These are phyloP conservation scores for Fusarium subtropicale DNA, from an alignment of 2,329 filamentous ascomycete species.

Conservation along the genomic window DNA sequence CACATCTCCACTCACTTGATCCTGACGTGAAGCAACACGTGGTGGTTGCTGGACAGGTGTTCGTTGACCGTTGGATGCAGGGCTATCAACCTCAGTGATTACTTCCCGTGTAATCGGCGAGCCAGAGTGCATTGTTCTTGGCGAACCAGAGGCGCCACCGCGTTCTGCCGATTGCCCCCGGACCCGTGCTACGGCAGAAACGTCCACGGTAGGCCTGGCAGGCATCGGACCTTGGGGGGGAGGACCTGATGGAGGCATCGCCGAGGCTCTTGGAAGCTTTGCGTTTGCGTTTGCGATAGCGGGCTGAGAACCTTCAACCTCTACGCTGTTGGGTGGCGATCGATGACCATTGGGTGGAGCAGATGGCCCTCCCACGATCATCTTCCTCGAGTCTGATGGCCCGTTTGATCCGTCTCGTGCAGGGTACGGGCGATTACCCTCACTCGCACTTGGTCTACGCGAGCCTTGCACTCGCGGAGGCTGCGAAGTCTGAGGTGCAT, in stretches of 20 bases:
- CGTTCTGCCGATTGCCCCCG: slow-evolving; percentile 65
- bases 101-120: slow-evolving; percentile 56
- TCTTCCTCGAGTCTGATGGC: slow-evolving; percentile 62
- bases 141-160: slow-evolving; percentile 53
- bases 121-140: slow-evolving; percentile 51
- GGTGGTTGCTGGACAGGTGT: slow-evolving; percentile 68
- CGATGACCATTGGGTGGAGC: slow-evolving; percentile 57
- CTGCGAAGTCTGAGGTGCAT: slow-evolving; percentile 58
- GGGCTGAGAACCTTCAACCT: slow-evolving; percentile 52
- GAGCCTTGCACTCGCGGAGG: slow-evolving; percentile 53
- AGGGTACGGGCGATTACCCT: slow-evolving; percentile 54
- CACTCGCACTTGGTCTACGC: slow-evolving; percentile 59
- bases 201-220: slow-evolving; percentile 58
- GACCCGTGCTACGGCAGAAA: slow-evolving; percentile 56
- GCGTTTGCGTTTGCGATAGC: slow-evolving; percentile 55
- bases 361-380: slow-evolving; percentile 50
- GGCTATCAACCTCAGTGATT: slow-evolving; percentile 61
- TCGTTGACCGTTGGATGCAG: slow-evolving; percentile 69
- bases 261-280: slow-evolving; percentile 50
- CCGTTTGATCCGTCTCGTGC: slow-evolving; percentile 66
- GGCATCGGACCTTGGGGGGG: slow-evolving; percentile 67
- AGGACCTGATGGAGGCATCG: slow-evolving; percentile 59
- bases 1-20: slow-evolving; percentile 48
- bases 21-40: slow-evolving; percentile 53
- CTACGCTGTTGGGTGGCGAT: slow-evolving; percentile 54